Percentiles rank a stretch among this genome's conserved stretches.
phyloP scores from a whole-genome alignment of 2,329 filamentous ascomycete genomes.

The Cladosporium sp. region DNA sequence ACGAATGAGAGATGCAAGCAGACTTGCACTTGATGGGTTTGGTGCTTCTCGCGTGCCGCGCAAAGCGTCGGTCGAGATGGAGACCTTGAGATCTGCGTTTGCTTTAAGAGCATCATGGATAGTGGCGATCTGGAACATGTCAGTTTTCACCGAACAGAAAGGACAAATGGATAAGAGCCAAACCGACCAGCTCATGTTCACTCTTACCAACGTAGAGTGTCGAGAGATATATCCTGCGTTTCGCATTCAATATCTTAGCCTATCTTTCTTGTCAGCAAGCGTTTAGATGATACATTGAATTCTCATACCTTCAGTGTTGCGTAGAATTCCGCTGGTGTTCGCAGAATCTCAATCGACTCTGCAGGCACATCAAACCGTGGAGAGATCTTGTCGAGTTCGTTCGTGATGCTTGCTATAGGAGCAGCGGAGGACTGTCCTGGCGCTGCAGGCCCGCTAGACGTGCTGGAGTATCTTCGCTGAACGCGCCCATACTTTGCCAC shows the following conservation, averaged over 20 bases:
- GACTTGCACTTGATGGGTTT: conserved; percentile 79
- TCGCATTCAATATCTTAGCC: conserved; percentile 78
- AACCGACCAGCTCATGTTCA: conserved; percentile 74
- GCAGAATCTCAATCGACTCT: conserved; percentile 75
- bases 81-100: conserved; percentile 77
- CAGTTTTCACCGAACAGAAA: neutral
- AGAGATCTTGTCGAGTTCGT: conserved; percentile 82
- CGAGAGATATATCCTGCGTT: conserved; percentile 83
- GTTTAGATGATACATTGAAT: neutral
- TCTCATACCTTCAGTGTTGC: conserved; percentile 75
- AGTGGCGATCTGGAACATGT: conserved; percentile 62
- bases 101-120: conserved; percentile 71
- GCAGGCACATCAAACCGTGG: conserved; percentile 87
- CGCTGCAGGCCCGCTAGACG: conserved; percentile 21
- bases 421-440: conserved; percentile 40
- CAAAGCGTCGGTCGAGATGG: conserved; percentile 86
- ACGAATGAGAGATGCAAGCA: conserved; percentile 77
- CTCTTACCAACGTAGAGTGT: conserved; percentile 95
- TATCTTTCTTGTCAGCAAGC: conserved; percentile 38
- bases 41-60: conserved; percentile 90
- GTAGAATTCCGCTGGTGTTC: conserved; percentile 86
- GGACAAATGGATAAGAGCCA: rapidly evolving
- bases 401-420: conserved; percentile 60
- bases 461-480: conserved; percentile 31
- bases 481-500: conserved; percentile 15